Evolutionary conservation across 768 basidiomycete genomes (phyloP).

Genomic region (Flagelloscypha sp.): DNA sequence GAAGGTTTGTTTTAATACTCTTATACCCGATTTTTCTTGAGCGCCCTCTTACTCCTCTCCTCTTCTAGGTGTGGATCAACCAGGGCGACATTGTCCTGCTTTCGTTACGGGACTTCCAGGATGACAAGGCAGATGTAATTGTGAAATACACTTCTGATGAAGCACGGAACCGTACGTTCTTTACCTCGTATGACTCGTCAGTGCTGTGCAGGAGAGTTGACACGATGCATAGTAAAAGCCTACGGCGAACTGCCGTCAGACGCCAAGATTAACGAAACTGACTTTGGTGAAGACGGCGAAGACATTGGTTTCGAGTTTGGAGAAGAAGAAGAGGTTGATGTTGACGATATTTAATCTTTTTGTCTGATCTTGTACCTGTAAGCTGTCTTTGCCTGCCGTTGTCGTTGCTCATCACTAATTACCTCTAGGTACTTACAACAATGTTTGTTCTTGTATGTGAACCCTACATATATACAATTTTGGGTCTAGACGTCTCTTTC

Average conservation of each 20-base stretch:
- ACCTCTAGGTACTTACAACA: too few species aligned
- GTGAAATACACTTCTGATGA: constrained; percentile 99
- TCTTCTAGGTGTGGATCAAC: constrained; percentile 90
- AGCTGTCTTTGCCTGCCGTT: too few species aligned
- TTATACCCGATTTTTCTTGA: constrained; percentile 1
- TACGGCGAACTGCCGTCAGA: constrained; percentile 97
- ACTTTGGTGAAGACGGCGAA: constrained; percentile 86
- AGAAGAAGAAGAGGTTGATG: constrained; percentile 82
- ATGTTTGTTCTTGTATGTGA: too few species aligned
- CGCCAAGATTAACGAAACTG: constrained; percentile 96
- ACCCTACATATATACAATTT: too few species aligned
- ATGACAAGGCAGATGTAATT: constrained; percentile 98
- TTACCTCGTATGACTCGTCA: background rate
- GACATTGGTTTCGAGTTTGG: constrained; percentile 89
- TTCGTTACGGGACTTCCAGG: constrained; percentile 97
- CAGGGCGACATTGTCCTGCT: constrained; percentile 94
- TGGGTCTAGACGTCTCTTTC: too few species aligned
- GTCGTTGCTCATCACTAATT: too few species aligned
- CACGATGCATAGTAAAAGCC: constrained; percentile 63
- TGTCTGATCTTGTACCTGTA: too few species aligned
- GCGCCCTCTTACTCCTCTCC: constrained; percentile 5
- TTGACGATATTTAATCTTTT: constrained; percentile 70
- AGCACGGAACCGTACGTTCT: constrained; percentile 62
- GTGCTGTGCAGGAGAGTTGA: constrained; percentile 4
- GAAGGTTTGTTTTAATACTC: constrained; percentile 56